Conservation (phyloP, 163 green algal species). For the Chloromonas sp. region DNA sequence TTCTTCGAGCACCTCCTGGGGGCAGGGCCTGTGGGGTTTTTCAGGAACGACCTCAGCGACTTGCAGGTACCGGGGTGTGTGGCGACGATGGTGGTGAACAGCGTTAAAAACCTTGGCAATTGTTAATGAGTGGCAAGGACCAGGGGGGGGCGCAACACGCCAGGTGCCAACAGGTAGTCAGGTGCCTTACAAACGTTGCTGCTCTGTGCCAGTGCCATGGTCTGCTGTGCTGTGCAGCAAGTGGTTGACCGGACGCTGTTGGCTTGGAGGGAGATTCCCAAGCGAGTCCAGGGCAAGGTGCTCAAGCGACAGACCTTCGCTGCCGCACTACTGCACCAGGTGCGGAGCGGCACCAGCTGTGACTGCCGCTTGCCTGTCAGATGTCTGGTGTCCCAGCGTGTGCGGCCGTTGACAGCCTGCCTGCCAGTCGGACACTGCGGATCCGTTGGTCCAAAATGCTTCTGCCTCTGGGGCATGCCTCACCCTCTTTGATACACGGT, state of each 20-base stretch:
- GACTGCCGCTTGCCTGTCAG: too few relatives aligned
- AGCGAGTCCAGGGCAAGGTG: not conserved
- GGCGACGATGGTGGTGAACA: not conserved
- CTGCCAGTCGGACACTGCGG: too few relatives aligned
- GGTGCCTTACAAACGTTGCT: not conserved
- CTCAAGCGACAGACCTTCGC: not conserved
- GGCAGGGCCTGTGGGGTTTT: constrained; percentile 28
- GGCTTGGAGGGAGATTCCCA: not conserved
- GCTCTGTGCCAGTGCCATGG: too few relatives aligned
- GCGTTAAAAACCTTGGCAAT: too few relatives aligned
- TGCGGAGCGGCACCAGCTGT: not conserved
- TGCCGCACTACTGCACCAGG: not conserved
- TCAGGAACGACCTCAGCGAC: constrained; percentile 15
- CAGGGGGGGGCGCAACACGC: not conserved
- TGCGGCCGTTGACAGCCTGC: too few relatives aligned
- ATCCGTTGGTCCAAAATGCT: too few relatives aligned
- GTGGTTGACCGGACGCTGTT: not conserved
- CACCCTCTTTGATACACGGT: too few relatives aligned
- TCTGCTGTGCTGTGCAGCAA: not conserved
- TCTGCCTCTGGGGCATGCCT: too few relatives aligned
- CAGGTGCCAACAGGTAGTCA: not conserved
- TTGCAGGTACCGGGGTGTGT: not conserved
- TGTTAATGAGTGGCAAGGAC: too few relatives aligned
- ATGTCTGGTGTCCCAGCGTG: too few relatives aligned
- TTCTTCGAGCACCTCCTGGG: constrained; percentile 31